phyloP scores from a whole-genome alignment of 169 alveolate genomes.

The Plasmodium ovale region DNA sequence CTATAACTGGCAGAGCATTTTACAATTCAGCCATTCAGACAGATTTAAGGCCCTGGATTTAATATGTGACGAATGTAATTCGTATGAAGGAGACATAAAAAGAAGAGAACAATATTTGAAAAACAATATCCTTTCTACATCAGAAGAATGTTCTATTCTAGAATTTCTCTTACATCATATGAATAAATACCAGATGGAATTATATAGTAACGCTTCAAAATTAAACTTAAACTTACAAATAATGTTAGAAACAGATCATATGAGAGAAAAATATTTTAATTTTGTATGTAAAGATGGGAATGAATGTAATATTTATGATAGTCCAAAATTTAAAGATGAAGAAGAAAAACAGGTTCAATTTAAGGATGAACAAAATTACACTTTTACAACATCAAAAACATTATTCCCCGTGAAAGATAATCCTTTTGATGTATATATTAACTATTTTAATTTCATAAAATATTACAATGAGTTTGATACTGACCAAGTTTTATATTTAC shows the following conservation, averaged over 20 bases:
- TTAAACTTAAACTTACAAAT: constrained; percentile 40
- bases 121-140: background rate
- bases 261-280: constrained; percentile 23
- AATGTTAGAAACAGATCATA: constrained; percentile 7
- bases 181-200: constrained; percentile 51
- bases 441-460: constrained; percentile 45
- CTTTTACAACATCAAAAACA: background rate
- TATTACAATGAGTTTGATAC: constrained; percentile 38
- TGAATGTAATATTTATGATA: constrained; percentile 30
- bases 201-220: constrained; percentile 11
- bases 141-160: constrained; percentile 39
- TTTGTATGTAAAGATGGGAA: constrained; percentile 24
- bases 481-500: constrained; percentile 40
- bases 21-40: constrained; percentile 19
- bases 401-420: background rate
- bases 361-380: background rate
- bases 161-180: constrained; percentile 47
- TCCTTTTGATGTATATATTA: constrained; percentile 9
- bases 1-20: constrained; percentile 42
- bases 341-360: background rate
- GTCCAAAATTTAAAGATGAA: constrained; percentile 41
- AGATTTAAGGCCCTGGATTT: constrained; percentile 50
- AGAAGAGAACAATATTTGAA: constrained; percentile 33
- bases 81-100: constrained; percentile 11
- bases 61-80: constrained; percentile 17